These are phyloP conservation scores for Fusarium decemcellulare DNA, from an alignment of 2,329 filamentous ascomycete species.

Conservation along the genomic window DNA sequence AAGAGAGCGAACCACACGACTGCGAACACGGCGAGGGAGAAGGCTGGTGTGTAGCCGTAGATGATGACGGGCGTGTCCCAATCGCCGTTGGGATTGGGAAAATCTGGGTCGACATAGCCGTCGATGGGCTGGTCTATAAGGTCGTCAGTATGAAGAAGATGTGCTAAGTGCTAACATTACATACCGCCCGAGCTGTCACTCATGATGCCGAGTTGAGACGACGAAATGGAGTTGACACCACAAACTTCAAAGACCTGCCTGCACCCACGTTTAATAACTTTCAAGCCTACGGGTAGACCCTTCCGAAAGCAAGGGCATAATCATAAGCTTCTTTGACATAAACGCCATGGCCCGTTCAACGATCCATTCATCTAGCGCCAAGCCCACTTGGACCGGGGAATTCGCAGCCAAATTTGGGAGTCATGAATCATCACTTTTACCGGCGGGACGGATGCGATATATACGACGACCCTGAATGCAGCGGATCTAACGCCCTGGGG, in stretches of 20 bases:
- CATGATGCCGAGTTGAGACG: conserved; percentile 25
- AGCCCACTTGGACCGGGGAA: conserved; percentile 3
- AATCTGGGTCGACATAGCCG: conserved; percentile 66
- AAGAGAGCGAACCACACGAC: conserved; percentile 60
- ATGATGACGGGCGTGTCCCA: conserved; percentile 65
- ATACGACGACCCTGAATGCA: not conserved
- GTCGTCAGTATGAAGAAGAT: conserved; percentile 4
- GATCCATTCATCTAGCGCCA: conserved; percentile 2
- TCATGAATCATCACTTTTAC: conserved; percentile 44
- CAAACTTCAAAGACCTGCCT: not conserved
- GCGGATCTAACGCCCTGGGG: not conserved
- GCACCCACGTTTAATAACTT: conserved; percentile 10
- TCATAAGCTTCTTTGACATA: conserved; percentile 27
- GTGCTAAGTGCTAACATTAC: not conserved
- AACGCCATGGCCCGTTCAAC: not conserved
- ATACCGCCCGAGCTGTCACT: conserved; percentile 29
- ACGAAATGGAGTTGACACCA: not conserved
- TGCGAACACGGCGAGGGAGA: conserved; percentile 60
- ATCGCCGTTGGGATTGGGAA: conserved; percentile 61
- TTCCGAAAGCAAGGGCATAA: conserved; percentile 7
- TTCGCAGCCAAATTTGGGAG: conserved; percentile 1
- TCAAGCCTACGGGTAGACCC: conserved; percentile 10
- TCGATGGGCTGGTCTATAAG: conserved; percentile 27
- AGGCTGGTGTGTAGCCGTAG: conserved; percentile 65
- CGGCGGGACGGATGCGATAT: conserved; percentile 4